phyloP scores from a whole-genome alignment of 2,329 filamentous ascomycete species.

The Fusarium bactridioides region DNA sequence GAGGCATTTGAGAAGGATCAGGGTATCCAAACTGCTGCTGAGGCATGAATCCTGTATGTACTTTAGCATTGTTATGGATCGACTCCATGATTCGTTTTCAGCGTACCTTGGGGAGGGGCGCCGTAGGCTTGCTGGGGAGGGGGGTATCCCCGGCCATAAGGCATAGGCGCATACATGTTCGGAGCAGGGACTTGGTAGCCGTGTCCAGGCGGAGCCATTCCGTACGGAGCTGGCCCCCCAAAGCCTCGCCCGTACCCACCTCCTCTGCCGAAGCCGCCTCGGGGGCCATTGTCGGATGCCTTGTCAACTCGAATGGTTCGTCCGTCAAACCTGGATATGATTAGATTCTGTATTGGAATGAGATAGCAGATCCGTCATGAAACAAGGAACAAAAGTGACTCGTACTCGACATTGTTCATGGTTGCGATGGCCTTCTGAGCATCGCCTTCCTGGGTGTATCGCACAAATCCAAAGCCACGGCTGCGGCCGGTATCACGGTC shows the following conservation, averaged over 20 bases:
- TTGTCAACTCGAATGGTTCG: conserved; percentile 86
- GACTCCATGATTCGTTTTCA: background rate
- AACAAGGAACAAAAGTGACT: conserved; percentile 26
- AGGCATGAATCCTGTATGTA: conserved; percentile 46
- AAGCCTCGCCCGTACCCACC: conserved; percentile 53
- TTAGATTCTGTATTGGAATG: conserved; percentile 19
- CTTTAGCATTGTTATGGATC: background rate
- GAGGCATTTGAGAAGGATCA: conserved; percentile 53
- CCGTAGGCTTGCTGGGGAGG: conserved; percentile 47
- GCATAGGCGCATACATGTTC: conserved; percentile 49
- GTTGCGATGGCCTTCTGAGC: conserved; percentile 77
- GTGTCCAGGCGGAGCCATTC: conserved; percentile 49
- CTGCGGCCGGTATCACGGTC: conserved; percentile 96
- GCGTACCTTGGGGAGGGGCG: conserved; percentile 53
- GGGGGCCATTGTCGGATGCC: conserved; percentile 80
- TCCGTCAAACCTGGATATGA: conserved; percentile 29
- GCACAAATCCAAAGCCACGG: conserved; percentile 96
- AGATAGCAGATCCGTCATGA: conserved; percentile 26
- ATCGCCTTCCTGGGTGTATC: conserved; percentile 79
- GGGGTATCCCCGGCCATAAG: conserved; percentile 51
- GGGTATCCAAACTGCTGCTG: conserved; percentile 56
- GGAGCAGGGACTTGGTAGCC: conserved; percentile 46
- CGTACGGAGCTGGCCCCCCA: conserved; percentile 50
- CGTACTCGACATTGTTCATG: conserved; percentile 93
- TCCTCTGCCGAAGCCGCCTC: conserved; percentile 54